A percentile compares a stretch with the other conserved stretches of the same genome.
Conservation (phyloP, 371 early-diverging fungal genomes). For the Apophysomyces sp. region DNA sequence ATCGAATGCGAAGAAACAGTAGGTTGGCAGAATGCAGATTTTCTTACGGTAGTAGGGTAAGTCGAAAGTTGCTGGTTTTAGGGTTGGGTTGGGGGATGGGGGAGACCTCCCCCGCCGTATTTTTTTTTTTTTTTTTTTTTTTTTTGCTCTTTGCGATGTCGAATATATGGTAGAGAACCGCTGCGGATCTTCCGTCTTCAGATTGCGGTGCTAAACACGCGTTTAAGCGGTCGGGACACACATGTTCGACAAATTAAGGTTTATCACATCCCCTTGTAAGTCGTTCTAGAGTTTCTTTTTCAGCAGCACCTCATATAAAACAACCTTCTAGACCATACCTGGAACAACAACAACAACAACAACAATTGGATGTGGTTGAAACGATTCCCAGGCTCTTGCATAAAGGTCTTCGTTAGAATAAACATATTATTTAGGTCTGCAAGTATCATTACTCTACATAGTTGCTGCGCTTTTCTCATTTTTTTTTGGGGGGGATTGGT, state of each 20-base stretch:
- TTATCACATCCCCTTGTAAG: slow-evolving; percentile 55
- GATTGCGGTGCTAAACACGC: slow-evolving; percentile 80
- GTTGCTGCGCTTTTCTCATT: neutral
- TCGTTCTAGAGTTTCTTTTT: neutral
- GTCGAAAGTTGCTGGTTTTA: neutral
- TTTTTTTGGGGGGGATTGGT: neutral
- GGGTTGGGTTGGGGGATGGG: too few relatives aligned
- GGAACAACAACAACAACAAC: neutral
- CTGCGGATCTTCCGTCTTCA: slow-evolving; percentile 67
- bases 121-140: neutral
- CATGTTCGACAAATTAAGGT: slow-evolving; percentile 83
- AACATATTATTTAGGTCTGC: neutral
- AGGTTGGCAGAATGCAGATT: slow-evolving; percentile 70
- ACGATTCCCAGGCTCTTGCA: neutral
- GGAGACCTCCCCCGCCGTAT: too few relatives aligned
- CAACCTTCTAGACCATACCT: neutral
- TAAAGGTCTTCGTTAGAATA: slow-evolving; percentile 11
- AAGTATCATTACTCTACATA: neutral
- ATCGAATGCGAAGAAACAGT: slow-evolving; percentile 64
- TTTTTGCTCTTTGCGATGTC: too few relatives aligned
- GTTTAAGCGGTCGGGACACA: slow-evolving; percentile 91
- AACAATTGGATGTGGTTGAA: neutral
- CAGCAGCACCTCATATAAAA: neutral
- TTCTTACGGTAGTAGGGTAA: slow-evolving; percentile 58
- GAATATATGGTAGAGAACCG: slow-evolving; percentile 46